Conservation (phyloP, 331 rosid genomes). For the Dryas integrifolia region DNA sequence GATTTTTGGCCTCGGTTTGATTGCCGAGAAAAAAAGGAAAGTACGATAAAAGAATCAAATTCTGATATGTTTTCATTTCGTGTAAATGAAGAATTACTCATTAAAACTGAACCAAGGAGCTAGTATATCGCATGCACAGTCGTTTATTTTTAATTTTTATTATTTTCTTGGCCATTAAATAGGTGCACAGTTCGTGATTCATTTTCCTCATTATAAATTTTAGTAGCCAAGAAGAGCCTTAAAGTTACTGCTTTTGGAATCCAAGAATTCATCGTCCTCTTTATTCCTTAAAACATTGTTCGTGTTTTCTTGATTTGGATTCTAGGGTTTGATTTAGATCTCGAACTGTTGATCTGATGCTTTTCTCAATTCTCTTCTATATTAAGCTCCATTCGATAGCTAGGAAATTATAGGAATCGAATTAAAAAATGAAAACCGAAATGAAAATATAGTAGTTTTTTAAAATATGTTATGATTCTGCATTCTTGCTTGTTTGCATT, state of each 20-base stretch:
- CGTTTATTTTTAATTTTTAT: not conserved
- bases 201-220: not conserved
- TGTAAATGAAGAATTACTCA: not conserved
- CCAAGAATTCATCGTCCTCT: not conserved
- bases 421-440: not conserved
- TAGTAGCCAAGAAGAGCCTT: not conserved
- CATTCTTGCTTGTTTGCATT: not conserved
- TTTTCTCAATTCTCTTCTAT: slow-evolving; percentile 1
- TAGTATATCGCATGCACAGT: not conserved
- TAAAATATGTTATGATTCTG: not conserved
- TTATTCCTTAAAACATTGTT: not conserved
- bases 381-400: not conserved
- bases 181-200: not conserved
- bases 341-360: slow-evolving; percentile 18
- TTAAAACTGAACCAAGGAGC: not conserved
- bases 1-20: slow-evolving; percentile 20
- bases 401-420: slow-evolving; percentile 1
- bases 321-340: slow-evolving; percentile 33
- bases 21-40: slow-evolving; percentile 22
- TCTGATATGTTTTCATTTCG: slow-evolving; percentile 7
- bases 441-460: not conserved
- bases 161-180: not conserved
- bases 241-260: slow-evolving; percentile 13
- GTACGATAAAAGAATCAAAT: slow-evolving; percentile 1
- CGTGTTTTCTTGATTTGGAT: slow-evolving; percentile 22